Evolutionary conservation across 805 yeast genomes (phyloP), one percentile per base, ranked within the genome.

Genomic region (Geotrichum ghanense): DNA sequence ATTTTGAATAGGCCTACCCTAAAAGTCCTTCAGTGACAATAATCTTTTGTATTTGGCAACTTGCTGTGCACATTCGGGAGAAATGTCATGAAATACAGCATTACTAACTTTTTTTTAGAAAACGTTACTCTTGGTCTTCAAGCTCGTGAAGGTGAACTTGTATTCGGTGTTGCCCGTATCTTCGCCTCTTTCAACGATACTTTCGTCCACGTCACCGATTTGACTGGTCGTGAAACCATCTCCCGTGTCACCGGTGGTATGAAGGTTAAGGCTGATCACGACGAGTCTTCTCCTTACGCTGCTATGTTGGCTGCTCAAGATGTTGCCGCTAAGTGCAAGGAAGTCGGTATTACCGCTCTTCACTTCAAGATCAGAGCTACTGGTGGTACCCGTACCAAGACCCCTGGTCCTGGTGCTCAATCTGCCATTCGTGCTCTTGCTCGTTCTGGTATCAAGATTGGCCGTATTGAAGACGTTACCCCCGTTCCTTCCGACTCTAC

Each of bases 321-420:
- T 70, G 99, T 84, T 67, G 98, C 98, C 67, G 90, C 72, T 63
- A 88, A 83, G 75, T 89, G 97, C 82, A 90, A 89, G 82, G 99
- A 92, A 80, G 97, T 92, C 61, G 99, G 99, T 73, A 90, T 92
- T 71, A 92, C 95, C 65, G 99, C 99, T 60, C 95, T 92, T 69
- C 99, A 92, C 82, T 79, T 92, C 73, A 92, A 92, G 81, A 81
- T 92, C 75, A 89, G 99, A 87, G 99, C 96, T 71, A 90, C 97
- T 63, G 99, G 99, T 82, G 99, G 99, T 82, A 92, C 98, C 64
- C 87, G 87, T 74, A 84, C 97, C 75, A 92, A 94, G 84, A 90
- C 99, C 72, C 99, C 99, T 77, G 95, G 97, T 81, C 95, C 97
- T 80, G 95, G 96, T 86, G 95, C 97, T 79, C 95, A 92, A 81